Evolutionary conservation across 495 filamentous ascomycete genomes (phyloP).

Genomic region (Chaetomium tenue): DNA sequence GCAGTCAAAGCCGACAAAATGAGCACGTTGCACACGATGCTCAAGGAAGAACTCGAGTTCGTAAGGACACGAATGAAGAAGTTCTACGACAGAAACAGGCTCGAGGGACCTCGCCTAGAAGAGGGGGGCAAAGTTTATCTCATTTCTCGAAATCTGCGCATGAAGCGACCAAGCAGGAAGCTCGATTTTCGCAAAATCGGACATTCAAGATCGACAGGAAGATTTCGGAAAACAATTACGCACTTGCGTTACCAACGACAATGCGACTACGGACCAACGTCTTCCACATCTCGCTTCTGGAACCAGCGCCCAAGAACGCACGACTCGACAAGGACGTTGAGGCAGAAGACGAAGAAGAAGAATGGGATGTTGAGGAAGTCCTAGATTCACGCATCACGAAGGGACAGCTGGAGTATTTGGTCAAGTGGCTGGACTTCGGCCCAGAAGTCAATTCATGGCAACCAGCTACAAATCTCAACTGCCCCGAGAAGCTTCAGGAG

Average conservation of each 20-base stretch:
- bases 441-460: slow-evolving; percentile 2
- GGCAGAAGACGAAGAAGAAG: slow-evolving; percentile 7
- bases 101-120: slow-evolving; percentile 9
- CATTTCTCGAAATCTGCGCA: slow-evolving; percentile 5
- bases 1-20: slow-evolving; percentile 1
- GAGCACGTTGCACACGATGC: not conserved
- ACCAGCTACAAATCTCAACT: slow-evolving; percentile 9
- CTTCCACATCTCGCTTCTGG: not conserved
- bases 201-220: not conserved
- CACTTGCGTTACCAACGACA: not conserved
- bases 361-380: not conserved
- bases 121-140: slow-evolving; percentile 10
- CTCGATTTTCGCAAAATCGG: slow-evolving; percentile 1
- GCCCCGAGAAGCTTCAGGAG: not conserved
- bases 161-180: slow-evolving; percentile 3
- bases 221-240: slow-evolving; percentile 1
- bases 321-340: not conserved
- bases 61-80: slow-evolving; percentile 1
- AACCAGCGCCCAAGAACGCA: not conserved
- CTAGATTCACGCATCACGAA: not conserved
- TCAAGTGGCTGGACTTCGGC: slow-evolving; percentile 3
- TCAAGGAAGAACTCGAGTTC: slow-evolving; percentile 9
- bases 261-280: not conserved
- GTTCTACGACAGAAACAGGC: slow-evolving; percentile 7
- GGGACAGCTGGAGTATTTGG: not conserved